Percentiles rank a stretch among this genome's conserved stretches.
Conservation (phyloP, 495 filamentous ascomycete genomes). For the Penicillium coprophilum region DNA sequence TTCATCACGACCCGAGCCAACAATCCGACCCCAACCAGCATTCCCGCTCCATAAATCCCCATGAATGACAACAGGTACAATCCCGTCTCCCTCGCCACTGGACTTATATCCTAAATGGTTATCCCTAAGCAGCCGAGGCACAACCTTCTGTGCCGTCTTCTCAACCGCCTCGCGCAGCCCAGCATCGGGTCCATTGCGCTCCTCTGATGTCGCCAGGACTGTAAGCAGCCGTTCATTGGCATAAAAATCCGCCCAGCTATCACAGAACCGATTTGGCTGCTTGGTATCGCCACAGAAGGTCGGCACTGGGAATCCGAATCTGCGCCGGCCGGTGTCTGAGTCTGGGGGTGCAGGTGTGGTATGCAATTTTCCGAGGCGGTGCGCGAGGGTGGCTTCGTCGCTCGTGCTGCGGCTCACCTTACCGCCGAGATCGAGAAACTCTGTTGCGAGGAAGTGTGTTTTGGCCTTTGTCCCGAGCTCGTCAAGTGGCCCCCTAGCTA, state of each 20-base stretch:
- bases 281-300: slow-evolving; percentile 84
- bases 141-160: slow-evolving; percentile 57
- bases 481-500: slow-evolving; percentile 65
- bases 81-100: slow-evolving; percentile 43
- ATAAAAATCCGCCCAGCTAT: slow-evolving; percentile 81
- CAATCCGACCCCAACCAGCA: slow-evolving; percentile 63
- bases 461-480: slow-evolving; percentile 35
- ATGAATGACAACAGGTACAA: slow-evolving; percentile 77
- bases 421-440: slow-evolving; percentile 68
- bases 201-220: slow-evolving; percentile 58
- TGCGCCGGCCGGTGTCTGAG: slow-evolving; percentile 49
- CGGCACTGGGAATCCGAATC: slow-evolving; percentile 79
- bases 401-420: slow-evolving; percentile 26
- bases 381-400: slow-evolving; percentile 55
- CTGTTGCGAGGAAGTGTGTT: slow-evolving; percentile 72
- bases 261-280: slow-evolving; percentile 69
- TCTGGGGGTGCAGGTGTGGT: slow-evolving; percentile 67
- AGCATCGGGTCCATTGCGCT: slow-evolving; percentile 61
- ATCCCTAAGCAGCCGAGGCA: slow-evolving; percentile 70
- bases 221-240: slow-evolving; percentile 66
- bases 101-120: slow-evolving; percentile 58
- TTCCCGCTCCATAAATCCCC: slow-evolving; percentile 94
- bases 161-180: slow-evolving; percentile 63
- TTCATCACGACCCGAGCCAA: slow-evolving; percentile 39
- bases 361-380: slow-evolving; percentile 78